Conservation (phyloP, 2,329 filamentous ascomycete species). For the Fusarium praegraminearum region DNA sequence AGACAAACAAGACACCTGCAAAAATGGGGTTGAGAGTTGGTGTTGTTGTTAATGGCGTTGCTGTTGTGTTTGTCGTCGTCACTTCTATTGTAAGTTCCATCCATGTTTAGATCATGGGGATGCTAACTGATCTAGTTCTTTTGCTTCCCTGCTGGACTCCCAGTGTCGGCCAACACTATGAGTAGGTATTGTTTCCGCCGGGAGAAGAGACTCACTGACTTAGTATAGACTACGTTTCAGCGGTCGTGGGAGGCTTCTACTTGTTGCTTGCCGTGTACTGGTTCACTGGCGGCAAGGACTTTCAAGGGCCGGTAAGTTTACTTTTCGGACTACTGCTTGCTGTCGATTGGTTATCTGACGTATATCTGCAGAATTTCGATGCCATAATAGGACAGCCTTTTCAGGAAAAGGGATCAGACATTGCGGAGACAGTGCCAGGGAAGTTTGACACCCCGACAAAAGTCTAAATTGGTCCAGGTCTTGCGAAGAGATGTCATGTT, state of each 20-base stretch:
- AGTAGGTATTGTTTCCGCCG: background rate
- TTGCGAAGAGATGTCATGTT: rapidly evolving
- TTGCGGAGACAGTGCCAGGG: background rate
- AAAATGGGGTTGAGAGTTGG: conserved; percentile 11
- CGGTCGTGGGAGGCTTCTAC: conserved; percentile 15
- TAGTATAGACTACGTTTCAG: conserved; percentile 1
- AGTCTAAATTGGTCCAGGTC: background rate
- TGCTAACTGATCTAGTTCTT: conserved; percentile 7
- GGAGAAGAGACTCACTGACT: rapidly evolving
- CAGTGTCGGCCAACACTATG: conserved; percentile 16
- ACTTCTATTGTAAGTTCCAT: conserved; percentile 10
- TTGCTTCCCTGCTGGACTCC: conserved; percentile 11
- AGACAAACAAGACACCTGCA: conserved; percentile 9
- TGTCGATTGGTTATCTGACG: background rate
- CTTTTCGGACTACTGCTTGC: rapidly evolving
- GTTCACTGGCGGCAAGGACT: background rate
- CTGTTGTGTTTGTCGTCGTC: conserved; percentile 10
- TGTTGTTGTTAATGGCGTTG: background rate
- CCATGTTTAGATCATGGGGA: rapidly evolving
- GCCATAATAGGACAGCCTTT: conserved; percentile 8
- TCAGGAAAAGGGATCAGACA: background rate
- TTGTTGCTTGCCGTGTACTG: background rate
- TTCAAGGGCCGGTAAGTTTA: conserved; percentile 17
- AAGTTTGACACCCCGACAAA: background rate
- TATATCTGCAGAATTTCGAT: background rate